Percentiles rank a stretch among this genome's conserved stretches.
phyloP scores from a whole-genome alignment of 306 rosid genomes.

The Gastrolobium villosum region DNA sequence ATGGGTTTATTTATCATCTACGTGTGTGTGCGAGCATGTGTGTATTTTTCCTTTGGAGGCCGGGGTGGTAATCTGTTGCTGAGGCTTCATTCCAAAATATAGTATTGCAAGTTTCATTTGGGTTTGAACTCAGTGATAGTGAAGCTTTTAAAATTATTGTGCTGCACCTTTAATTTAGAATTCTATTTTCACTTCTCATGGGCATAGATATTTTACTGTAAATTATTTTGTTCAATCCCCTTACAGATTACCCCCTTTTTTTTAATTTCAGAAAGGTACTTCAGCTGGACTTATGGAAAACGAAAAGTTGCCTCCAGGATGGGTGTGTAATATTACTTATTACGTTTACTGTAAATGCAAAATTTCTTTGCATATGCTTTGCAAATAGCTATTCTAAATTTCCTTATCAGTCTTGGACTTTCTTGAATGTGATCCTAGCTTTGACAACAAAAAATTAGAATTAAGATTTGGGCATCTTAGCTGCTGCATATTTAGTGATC shows the following conservation, averaged over 20 bases:
- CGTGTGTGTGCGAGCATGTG: too few species aligned
- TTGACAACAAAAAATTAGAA: constrained; percentile 2
- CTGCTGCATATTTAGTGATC: constrained; percentile 29
- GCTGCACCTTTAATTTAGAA: constrained; percentile 29
- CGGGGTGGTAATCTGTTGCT: background rate
- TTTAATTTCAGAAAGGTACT: constrained; percentile 66
- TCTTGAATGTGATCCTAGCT: background rate
- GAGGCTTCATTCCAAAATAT: constrained; percentile 3
- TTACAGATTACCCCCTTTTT: constrained; percentile 33
- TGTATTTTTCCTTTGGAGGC: background rate
- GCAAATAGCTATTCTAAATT: constrained; percentile 14
- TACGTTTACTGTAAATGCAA: constrained; percentile 29
- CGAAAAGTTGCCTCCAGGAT: constrained; percentile 71
- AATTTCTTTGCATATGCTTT: constrained; percentile 25
- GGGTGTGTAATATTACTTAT: constrained; percentile 75
- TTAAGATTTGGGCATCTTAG: constrained; percentile 16
- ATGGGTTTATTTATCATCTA: constrained; percentile 1
- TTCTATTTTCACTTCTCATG: constrained; percentile 40
- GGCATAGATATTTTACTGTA: constrained; percentile 20
- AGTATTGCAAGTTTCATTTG: constrained; percentile 31
- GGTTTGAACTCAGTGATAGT: constrained; percentile 22
- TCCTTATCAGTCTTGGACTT: background rate
- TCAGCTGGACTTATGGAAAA: constrained; percentile 58
- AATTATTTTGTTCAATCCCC: constrained; percentile 34
- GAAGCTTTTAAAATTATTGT: background rate